Conservation (phyloP, 345 rosid species). For the Stellera chamaejasme region DNA sequence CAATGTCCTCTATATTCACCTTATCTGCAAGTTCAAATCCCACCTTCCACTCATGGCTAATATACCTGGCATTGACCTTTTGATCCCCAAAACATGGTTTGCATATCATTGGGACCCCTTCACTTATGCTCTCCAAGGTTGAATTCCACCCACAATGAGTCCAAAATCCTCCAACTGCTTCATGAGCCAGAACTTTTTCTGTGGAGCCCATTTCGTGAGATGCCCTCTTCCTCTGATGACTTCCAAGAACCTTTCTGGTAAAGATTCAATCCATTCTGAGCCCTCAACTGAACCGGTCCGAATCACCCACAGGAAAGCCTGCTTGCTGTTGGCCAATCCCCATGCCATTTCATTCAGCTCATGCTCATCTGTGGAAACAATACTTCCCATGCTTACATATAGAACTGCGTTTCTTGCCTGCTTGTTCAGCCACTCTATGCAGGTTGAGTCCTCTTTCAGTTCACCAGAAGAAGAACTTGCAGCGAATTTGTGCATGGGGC, state of each 20-base stretch:
- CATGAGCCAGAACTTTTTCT: conserved; percentile 17
- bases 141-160: conserved; percentile 33
- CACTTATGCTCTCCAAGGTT: conserved; percentile 21
- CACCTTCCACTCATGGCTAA: conserved; percentile 11
- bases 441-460: background rate
- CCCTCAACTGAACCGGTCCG: conserved; percentile 10
- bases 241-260: conserved; percentile 12
- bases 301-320: conserved; percentile 28
- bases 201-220: conserved; percentile 26
- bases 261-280: conserved; percentile 18
- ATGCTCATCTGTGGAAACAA: no score
- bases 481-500: conserved; percentile 16
- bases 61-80: conserved; percentile 14
- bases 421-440: no score
- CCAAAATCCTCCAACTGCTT: conserved; percentile 25
- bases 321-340: conserved; percentile 22
- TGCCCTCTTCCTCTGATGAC: conserved; percentile 19
- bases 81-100: conserved; percentile 21
- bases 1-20: conserved; percentile 4
- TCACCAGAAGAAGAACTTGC: conserved; percentile 2
- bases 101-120: conserved; percentile 28
- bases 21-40: conserved; percentile 11
- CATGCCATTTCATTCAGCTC: conserved; percentile 26
- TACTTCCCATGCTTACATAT: no score
- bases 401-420: no score